A percentile compares a stretch with the other conserved stretches of the same genome.
Conservation (phyloP, 140 eudicot species). For the Oenanthe javanica region DNA sequence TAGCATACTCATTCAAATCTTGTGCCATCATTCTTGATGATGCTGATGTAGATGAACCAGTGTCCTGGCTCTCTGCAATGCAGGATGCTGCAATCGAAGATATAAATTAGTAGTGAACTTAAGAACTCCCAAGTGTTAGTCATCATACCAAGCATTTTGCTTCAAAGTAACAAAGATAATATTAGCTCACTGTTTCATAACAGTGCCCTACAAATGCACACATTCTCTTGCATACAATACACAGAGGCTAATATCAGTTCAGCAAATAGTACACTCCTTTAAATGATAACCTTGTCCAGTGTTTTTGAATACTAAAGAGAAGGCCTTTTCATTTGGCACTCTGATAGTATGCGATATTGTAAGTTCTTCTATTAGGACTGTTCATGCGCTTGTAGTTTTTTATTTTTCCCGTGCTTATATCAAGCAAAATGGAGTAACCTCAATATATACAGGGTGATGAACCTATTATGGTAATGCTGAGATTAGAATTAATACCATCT, state of each 20-base stretch:
- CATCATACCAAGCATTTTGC: not conserved
- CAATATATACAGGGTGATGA: not conserved
- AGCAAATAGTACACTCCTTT: not conserved
- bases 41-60: constrained; percentile 66
- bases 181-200: not conserved
- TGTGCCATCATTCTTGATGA: constrained; percentile 75
- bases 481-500: constrained; percentile 50
- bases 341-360: not conserved
- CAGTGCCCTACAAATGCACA: not conserved
- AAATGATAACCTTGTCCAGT: not conserved
- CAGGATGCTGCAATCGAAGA: constrained; percentile 56
- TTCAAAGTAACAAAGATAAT: not conserved
- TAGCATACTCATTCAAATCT: constrained; percentile 67
- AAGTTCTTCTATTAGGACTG: not conserved
- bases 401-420: not conserved
- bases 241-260: not conserved
- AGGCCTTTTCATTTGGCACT: not conserved
- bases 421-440: constrained; percentile 4
- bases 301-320: not conserved
- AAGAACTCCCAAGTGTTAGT: constrained; percentile 1
- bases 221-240: not conserved
- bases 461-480: not conserved
- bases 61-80: constrained; percentile 77
- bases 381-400: not conserved
- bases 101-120: constrained; percentile 12